Evolutionary conservation across 805 yeast species (phyloP), one percentile per base, ranked within the genome.

Genomic region (Lipomyces lipofer): DNA sequence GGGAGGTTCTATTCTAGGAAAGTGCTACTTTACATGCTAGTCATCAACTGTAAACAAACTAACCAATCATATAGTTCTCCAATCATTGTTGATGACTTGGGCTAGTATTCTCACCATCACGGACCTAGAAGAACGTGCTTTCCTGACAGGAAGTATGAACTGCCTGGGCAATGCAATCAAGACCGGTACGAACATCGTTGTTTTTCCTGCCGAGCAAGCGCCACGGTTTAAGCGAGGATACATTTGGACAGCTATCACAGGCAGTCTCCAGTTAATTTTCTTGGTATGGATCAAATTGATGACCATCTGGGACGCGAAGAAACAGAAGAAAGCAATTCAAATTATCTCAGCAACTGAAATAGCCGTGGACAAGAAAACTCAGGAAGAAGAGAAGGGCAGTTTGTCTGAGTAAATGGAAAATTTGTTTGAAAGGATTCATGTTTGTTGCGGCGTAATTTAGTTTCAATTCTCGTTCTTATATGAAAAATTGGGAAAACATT

Each of bases 101-200:
- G 59, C 59, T 2, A 39, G 51, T 8, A 40, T 50, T 8, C 33
- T 39, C 15, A 54, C 56, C 12, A 38, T 33, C n/a, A 19, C 43
- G 21, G 52, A 54, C 47, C 52, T 42, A 3, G 59, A 70, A 43
- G 72, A 70, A 57, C 62, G 73, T 6, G 73, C 73, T 1, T 59
- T 70, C 43, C 69, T 70, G 8, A 58, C 68, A 32, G 73, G 71
- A 1, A 67, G 58, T 47, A 66, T 69, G 43, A 71, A 70, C 49
- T 71, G 72, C 9, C 65, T 70, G 3, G 75, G 78, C 7, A 77
- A 75, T 51, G 76, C 77, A 8, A 72, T 74, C 67, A 75, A 74
- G 50, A 71, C 75, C 47, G 75, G 78, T 75, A 75, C 78, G 10
- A 75, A 73, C 54, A 73, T 75, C 51, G 78, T 67, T 2, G 73